Evolutionary conservation across 139 green algal genomes (phyloP).

Genomic region (Pedinophyceae sp.): DNA sequence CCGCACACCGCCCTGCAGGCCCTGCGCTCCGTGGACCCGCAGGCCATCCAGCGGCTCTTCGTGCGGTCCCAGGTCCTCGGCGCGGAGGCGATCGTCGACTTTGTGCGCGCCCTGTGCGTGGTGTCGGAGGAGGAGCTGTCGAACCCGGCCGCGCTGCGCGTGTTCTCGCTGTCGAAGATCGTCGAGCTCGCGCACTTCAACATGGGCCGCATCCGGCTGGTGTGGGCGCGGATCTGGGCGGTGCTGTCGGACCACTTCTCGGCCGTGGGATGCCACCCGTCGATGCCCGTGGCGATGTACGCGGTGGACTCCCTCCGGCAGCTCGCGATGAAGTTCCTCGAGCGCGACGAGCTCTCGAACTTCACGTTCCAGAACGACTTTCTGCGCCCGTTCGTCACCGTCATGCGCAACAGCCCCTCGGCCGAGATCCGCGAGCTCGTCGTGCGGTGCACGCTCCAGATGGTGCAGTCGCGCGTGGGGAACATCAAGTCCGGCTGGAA

Average conservation of each 20-base stretch:
- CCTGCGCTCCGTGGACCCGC: too few species aligned
- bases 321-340: conserved; percentile 82
- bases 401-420: conserved; percentile 71
- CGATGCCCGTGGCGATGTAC: conserved; percentile 72
- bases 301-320: conserved; percentile 63
- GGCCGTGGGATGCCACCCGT: conserved; percentile 49
- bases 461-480: conserved; percentile 72
- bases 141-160: conserved; percentile 36
- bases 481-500: conserved; percentile 98
- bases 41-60: conserved; percentile 8
- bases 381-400: conserved; percentile 88
- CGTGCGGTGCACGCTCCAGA: conserved; percentile 80
- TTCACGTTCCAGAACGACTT: conserved; percentile 99
- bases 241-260: conserved; percentile 91
- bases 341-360: conserved; percentile 93
- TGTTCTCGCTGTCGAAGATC: conserved; percentile 88
- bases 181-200: conserved; percentile 97
- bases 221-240: conserved; percentile 89
- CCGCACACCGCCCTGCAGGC: too few species aligned
- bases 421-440: conserved; percentile 94
- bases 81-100: conserved; percentile 77
- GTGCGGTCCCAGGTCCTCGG: conserved; percentile 37
- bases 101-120: conserved; percentile 69
- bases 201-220: conserved; percentile 88
- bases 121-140: conserved; percentile 68